Evolutionary conservation across 352 stramenopile species (phyloP), one percentile per base, ranked within the genome.

Genomic region (Phytophthora vignae): DNA sequence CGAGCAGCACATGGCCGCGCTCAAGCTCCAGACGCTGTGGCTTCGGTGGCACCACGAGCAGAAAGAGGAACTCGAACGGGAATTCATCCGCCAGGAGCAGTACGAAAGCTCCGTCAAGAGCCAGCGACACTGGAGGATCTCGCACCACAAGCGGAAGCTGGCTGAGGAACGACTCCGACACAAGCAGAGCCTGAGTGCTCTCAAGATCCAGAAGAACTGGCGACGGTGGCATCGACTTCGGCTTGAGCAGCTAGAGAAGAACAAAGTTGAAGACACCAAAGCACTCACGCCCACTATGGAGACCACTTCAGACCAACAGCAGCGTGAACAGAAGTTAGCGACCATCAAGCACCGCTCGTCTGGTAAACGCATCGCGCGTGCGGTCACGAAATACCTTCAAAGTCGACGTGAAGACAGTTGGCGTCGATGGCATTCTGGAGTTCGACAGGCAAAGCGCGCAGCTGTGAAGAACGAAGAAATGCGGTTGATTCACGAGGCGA

Each of bases 171-270:
- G 62, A 15, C 12, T 64, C 33, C 68, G 67, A 1, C 62, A 79
- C 58, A 63, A 48, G n/a, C 57, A 79, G 42, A 74, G 65, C 10
- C 53, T 73, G 2, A 79, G 46, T 8, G 60, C 60, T 8, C 48
- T 73, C 1, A 82, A 76, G 58, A 79, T 80, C 19, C 72, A 80
- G 54, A 74, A 73, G 19, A 59, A 64, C 21, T 82, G 76, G 76
- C 55, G 55, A 21, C 54, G 53, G 19, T 74, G 60, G 72, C 48
- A 53, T 1, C 48, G 69, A 36, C 53, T 59, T 57, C 49, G 54
- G 33, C 44, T 38, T 60, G 56, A 65, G 58, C 53, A 62, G 9
- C 31, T 15, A 33, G 19, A n/a, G 4, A 5, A 7, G 6, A 60
- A 14, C 36, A 59, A 36, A 14, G 25, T 7, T 11, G 25, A 55